phyloP scores from a whole-genome alignment of 768 basidiomycete genomes.

The Podaxis mareebaensis region DNA sequence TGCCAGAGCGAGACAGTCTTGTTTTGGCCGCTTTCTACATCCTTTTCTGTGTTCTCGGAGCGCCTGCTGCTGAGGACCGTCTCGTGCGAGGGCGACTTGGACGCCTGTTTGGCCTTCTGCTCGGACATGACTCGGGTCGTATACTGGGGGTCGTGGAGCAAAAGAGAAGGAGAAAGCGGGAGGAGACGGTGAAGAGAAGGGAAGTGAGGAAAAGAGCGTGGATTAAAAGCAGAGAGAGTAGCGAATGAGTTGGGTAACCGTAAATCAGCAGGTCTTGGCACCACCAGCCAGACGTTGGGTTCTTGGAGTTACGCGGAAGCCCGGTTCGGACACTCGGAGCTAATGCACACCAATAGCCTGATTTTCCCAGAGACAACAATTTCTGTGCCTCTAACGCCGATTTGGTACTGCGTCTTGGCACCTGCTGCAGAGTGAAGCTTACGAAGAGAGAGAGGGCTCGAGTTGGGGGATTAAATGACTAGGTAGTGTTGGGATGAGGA shows the following conservation, averaged over 20 bases:
- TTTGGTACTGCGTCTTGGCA: neutral
- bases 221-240: neutral
- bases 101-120: neutral
- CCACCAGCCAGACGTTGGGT: neutral
- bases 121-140: neutral
- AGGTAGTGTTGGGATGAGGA: neutral
- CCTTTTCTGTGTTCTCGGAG: neutral
- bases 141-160: neutral
- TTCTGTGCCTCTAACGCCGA: neutral
- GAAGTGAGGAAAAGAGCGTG: neutral
- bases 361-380: neutral
- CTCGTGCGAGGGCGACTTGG: neutral
- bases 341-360: neutral
- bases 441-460: neutral
- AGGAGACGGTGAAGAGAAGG: neutral
- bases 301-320: conserved; percentile 10
- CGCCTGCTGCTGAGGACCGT: neutral
- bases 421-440: neutral
- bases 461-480: neutral
- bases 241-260: neutral
- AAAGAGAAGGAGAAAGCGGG: neutral
- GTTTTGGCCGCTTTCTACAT: conserved; percentile 12
- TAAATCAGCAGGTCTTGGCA: conserved; percentile 5
- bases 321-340: conserved; percentile 13
- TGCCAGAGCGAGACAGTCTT: conserved; percentile 31